Evolutionary conservation across 139 green algal genomes (phyloP).

Genomic region (Mychonastes homosphaera): DNA sequence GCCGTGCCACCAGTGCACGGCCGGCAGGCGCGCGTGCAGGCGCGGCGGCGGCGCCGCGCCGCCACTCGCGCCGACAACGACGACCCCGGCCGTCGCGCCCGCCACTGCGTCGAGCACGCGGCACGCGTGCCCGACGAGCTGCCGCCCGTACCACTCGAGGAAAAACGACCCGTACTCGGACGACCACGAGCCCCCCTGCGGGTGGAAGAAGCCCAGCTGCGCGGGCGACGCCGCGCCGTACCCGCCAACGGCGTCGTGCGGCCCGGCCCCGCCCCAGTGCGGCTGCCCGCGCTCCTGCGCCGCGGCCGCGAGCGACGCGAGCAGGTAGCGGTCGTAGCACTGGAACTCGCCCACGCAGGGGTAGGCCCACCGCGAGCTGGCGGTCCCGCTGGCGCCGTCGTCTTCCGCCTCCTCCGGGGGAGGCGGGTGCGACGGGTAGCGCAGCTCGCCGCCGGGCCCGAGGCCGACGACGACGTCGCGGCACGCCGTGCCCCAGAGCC

Average conservation of each 20-base stretch:
- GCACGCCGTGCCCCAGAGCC: conserved; percentile 36
- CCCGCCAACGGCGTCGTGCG: conserved; percentile 45
- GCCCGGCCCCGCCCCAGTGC: conserved; percentile 43
- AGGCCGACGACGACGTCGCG: conserved; percentile 32
- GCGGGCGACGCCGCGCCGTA: conserved; percentile 43
- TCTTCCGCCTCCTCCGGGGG: no score
- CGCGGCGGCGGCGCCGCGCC: no score
- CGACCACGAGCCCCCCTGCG: conserved; percentile 34
- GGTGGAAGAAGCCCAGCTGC: conserved; percentile 49
- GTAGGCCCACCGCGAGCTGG: conserved; percentile 43
- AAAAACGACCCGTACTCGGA: conserved; percentile 49
- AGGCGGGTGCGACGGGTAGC: conserved; percentile 42
- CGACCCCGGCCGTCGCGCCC: conserved; percentile 14
- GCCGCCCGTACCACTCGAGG: conserved; percentile 44
- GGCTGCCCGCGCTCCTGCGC: conserved; percentile 38
- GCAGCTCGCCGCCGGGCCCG: conserved; percentile 38
- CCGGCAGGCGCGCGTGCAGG: conserved; percentile 27
- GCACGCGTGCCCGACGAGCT: conserved; percentile 36
- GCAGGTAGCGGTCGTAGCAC: conserved; percentile 57
- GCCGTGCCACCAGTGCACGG: conserved; percentile 44
- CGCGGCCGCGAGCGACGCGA: conserved; percentile 30
- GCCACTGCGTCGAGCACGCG: conserved; percentile 23
- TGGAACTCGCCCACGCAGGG: conserved; percentile 50
- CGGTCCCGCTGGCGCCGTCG: no score
- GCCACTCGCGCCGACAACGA: no score